phyloP scores from a whole-genome alignment of 305 asterid genomes.

The Petunia hybrid region DNA sequence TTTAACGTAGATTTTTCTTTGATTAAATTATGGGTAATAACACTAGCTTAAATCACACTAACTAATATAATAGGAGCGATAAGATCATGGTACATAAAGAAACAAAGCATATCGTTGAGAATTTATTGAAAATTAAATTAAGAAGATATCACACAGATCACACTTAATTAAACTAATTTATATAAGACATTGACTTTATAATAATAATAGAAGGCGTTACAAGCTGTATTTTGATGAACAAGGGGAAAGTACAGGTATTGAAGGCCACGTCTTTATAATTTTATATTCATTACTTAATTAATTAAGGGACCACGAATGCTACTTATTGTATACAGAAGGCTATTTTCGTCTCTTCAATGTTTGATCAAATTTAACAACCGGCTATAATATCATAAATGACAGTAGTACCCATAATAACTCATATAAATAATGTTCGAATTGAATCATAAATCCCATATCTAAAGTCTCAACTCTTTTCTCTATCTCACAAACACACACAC shows the following conservation, averaged over 20 bases:
- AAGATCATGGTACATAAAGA: conserved; percentile 7
- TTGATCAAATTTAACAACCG: background rate
- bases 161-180: background rate
- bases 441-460: background rate
- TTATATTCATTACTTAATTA: conserved; percentile 3
- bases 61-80: background rate
- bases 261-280: background rate
- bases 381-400: background rate
- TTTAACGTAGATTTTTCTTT: background rate
- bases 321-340: background rate
- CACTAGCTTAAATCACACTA: background rate
- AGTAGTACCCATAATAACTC: background rate
- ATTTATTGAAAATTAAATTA: conserved; percentile 15
- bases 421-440: background rate
- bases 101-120: background rate
- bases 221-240: conserved; percentile 7
- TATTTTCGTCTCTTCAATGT: background rate
- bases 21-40: background rate
- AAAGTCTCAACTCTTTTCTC: background rate
- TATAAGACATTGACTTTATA: background rate
- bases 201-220: background rate
- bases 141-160: background rate
- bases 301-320: background rate
- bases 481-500: background rate
- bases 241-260: background rate